These are phyloP conservation scores for Populus simonii DNA, from an alignment of 345 rosid species.

Conservation along the genomic window DNA sequence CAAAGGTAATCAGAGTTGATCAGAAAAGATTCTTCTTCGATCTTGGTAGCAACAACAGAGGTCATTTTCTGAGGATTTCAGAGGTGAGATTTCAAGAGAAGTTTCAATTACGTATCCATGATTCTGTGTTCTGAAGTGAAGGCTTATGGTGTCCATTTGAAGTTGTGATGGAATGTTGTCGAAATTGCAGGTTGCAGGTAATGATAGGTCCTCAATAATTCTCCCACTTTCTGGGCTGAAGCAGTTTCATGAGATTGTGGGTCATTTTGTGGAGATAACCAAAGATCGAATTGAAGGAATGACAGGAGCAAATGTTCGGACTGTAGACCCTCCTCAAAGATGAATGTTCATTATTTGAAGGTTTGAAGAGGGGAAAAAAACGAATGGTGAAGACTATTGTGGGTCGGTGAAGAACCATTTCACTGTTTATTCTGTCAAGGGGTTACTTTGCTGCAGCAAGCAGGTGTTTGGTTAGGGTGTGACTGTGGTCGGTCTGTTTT, in stretches of 20 bases:
- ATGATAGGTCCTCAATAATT: conserved; percentile 92
- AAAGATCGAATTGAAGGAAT: conserved; percentile 88
- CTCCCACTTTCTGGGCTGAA: conserved; percentile 88
- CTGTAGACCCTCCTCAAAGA: conserved; percentile 90
- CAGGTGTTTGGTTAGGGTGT: conserved; percentile 43
- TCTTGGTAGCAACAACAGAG: conserved; percentile 91
- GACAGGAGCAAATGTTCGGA: conserved; percentile 81
- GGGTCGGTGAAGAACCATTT: conserved; percentile 13
- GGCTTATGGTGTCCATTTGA: conserved; percentile 1
- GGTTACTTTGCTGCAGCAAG: conserved; percentile 28
- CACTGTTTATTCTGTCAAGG: conserved; percentile 24
- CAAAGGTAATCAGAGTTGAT: conserved; percentile 86
- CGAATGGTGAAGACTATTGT: not conserved
- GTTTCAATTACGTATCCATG: not conserved
- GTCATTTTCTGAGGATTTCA: conserved; percentile 92
- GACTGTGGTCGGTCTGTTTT: conserved; percentile 27
- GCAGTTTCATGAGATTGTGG: conserved; percentile 90
- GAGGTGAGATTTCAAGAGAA: conserved; percentile 48
- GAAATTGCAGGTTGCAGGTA: conserved; percentile 77
- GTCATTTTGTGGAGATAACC: conserved; percentile 93
- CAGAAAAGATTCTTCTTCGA: conserved; percentile 95
- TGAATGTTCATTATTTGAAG: conserved; percentile 30
- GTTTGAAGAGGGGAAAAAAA: not conserved
- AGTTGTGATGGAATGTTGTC: conserved; percentile 1
- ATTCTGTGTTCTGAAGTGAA: not conserved